These are phyloP conservation scores for Immersiella caudata DNA, from an alignment of 495 filamentous ascomycete species.

Conservation along the genomic window DNA sequence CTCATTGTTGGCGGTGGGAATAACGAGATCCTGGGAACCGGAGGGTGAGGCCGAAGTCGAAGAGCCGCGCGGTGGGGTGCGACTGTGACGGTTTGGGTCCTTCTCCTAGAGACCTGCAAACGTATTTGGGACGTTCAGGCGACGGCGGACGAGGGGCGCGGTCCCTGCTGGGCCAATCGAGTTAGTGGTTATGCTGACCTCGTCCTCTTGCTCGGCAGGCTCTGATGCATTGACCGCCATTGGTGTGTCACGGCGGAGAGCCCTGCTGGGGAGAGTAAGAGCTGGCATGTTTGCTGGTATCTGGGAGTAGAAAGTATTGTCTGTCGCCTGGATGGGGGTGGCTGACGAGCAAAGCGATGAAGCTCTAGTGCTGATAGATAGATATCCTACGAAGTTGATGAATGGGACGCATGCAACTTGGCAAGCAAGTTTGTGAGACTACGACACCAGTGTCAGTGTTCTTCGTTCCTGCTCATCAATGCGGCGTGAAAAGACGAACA, in stretches of 20 bases:
- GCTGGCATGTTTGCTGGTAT: constrained; percentile 10
- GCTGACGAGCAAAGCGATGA: not conserved
- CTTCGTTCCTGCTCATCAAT: no score
- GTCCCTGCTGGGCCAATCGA: not conserved
- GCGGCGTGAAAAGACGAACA: no score
- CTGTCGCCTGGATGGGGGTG: not conserved
- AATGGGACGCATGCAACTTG: no score
- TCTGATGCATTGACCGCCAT: constrained; percentile 6
- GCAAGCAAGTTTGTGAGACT: no score
- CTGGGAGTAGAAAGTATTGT: not conserved
- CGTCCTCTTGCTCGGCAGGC: not conserved
- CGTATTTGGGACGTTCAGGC: constrained; percentile 31
- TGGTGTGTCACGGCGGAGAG: constrained; percentile 10
- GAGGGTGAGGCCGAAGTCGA: not conserved
- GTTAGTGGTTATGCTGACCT: not conserved
- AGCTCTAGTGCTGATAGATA: not conserved
- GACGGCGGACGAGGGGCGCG: constrained; percentile 22
- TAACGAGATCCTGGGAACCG: not conserved
- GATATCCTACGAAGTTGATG: not conserved
- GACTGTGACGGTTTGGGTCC: constrained; percentile 23
- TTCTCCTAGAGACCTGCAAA: constrained; percentile 39
- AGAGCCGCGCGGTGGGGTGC: not conserved
- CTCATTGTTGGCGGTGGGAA: not conserved
- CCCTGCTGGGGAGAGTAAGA: constrained; percentile 20
- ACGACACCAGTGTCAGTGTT: no score